Evolutionary conservation across 176 grass and related monocot species (phyloP), one percentile per base, ranked within the genome.

Genomic region (Aegilops longissima): DNA sequence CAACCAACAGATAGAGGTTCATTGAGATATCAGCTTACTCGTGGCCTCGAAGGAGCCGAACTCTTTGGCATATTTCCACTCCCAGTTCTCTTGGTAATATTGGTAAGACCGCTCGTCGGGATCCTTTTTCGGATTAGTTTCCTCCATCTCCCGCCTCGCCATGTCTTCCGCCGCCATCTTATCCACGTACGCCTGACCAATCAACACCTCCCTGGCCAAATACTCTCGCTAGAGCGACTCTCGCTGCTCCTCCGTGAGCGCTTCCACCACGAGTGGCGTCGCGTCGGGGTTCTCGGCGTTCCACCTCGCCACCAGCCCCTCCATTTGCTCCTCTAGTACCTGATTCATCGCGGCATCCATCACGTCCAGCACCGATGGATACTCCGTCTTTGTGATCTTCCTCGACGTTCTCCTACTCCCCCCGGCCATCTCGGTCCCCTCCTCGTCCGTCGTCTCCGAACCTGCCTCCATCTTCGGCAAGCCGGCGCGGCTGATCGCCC

Each of bases 11-110:
- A 35, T 35, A 35, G 34, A 35, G 30, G 30, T 31, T 31, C 30
- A 31, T 31, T 31, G 30, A 38, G 36, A 8, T 38, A 38, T 38
- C 36, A 38, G 5, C 70, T 42, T 73, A 73, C 70, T 73, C 12
- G 11, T 73, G 39, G 23, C 70, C 70, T 73, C 70, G 70, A 27
- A 73, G 70, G 70, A 45, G 70, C 70, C 70, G 39, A 27, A 73
- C 39, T 73, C 39, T 72, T 47, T 16, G 39, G 5, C 39, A 23
- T 40, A 45, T 73, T 73, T 73, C n/a, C 39, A 73, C n/a, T 73
- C 39, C 70, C 70, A 73, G n/a, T 73, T 40, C 70, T 27, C n/a
- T 16, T 5, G 12, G 70, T 73, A 73, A 1, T 25, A 4, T 20
- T 73, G 39, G 70, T 73, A 73, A 7, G 0, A 0, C 70, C 10